Evolutionary conservation across 1,139 yeast species (phyloP), one percentile per base, ranked within the genome.

Genomic region (Pneumocystis wakefieldiae): DNA sequence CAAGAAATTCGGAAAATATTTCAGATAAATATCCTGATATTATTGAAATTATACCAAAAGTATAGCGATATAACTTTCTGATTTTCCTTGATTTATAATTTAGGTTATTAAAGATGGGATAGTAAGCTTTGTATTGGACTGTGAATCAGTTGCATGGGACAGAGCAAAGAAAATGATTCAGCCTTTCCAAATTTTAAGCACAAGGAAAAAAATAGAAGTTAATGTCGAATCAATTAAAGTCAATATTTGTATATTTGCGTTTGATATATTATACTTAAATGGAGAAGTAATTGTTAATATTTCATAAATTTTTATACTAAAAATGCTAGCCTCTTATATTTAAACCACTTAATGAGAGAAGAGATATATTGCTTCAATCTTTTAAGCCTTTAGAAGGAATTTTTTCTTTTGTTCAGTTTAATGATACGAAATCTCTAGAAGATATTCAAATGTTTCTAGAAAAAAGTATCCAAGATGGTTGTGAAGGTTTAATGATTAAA

Each of bases 71-170:
- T 48, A 7, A 48, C 24, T n/a, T n/a, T 48, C 12, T 8, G 5
- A 7, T 19, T 24, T 48, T 24, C 12, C 24, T 48, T 48, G 7
- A 48, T 0, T 83, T 86, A 61, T 80, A 88, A 29, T 81, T 82
- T 85, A 84, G 61, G 82, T 89, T 67, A 74, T 84, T 60, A 75
- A 74, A 35, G 74, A 76, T 1, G 71, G 69, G 3, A 75, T 79
- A 19, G 71, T 72, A 7, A 76, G 77, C 61, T 82, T 91, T 74
- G 89, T 92, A 65, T 74, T 92, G 64, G 99, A 92, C 73, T 88
- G 97, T 75, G 99, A 92, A 74, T 97, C 97, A 5, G 98, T 94
- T n/a, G 99, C 98, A 0, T 92, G 96, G 96, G 97, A 92, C 73
- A 77, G 85, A 65, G 84, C 78, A 61, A 78, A 80, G 28, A 74